Base-by-base conservation (phyloP, 306 rosid species). In the Castanea mollissima region DNA sequence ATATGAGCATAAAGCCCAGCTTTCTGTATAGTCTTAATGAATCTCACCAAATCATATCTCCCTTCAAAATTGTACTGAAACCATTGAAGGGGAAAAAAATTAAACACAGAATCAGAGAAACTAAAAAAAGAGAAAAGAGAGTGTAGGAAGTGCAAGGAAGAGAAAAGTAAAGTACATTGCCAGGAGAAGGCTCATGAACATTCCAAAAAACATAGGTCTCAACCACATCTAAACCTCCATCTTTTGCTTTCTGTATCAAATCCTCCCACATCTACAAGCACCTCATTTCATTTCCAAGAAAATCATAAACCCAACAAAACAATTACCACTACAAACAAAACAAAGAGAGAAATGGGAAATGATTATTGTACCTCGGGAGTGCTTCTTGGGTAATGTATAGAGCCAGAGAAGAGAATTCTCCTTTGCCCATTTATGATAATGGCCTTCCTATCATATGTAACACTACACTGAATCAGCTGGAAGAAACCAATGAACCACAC, bases 171-270 rank as follows among this genome's bases (percentile, higher is more conserved):
- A 81, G 87, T 88, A 96, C 99, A 91, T 89, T 91, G 87, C 97
- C 94, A 74, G 88, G 97, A 85, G 97, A 84, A 83, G 99, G 98
- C 85, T 96, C 99, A 14, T 96, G 99, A 65, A 88, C 94, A 75
- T 96, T 96, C 99, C 99, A 96, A 60, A 96, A 96, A 64, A 96
- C 94, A 62, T 96, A 96, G 82, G 98, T 96, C 85, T 96, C 96
- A 83, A 96, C 79, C 23, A 90, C 98, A 86, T 96, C 99, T 14
- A 96, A 23, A 19, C 99, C 98, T 58, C 99, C 99, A 72, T 91
- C 96, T 91, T 90, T 96, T 1, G 98, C 97, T 91, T 96, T 96
- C 85, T 64, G 80, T 83, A 96, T 93, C 89, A 96, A 96, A 91
- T 88, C 97, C 86, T 93, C 96, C 99, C 99, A 96, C 99, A 91